phyloP scores from a whole-genome alignment of 2,329 filamentous ascomycete species.

The Fusarium equiseti region DNA sequence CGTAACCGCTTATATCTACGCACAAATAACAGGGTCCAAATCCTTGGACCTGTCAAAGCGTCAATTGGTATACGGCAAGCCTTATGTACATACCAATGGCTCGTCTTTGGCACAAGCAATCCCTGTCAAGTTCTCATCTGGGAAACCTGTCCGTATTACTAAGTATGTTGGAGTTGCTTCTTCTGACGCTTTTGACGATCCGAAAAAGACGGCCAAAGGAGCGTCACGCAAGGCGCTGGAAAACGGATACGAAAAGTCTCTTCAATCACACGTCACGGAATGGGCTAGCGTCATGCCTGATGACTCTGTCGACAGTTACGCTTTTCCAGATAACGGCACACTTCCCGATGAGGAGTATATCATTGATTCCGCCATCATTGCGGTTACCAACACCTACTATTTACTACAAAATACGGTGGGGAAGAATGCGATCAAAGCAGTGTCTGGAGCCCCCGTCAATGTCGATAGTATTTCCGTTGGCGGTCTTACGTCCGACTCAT shows the following conservation, averaged over 20 bases:
- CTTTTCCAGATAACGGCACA: not conserved
- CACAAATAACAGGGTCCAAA: not conserved
- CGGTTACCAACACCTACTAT: slow-evolving; percentile 1
- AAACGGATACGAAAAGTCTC: not conserved
- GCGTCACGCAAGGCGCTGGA: not conserved
- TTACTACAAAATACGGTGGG: slow-evolving; percentile 3
- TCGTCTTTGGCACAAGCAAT: slow-evolving; percentile 1
- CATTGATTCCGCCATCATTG: slow-evolving; percentile 3
- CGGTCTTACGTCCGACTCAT: slow-evolving; percentile 8
- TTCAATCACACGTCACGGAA: not conserved
- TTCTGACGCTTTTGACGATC: slow-evolving; percentile 2
- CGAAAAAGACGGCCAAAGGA: not conserved
- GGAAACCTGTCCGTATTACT: not conserved
- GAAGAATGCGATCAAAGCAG: slow-evolving; percentile 1
- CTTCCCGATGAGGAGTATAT: slow-evolving; percentile 2
- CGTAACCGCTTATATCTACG: not conserved
- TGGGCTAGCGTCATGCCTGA: not conserved
- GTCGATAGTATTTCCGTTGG: slow-evolving; percentile 3
- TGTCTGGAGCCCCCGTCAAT: not conserved
- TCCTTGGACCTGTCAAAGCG: not conserved
- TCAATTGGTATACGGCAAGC: not conserved
- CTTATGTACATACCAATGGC: not conserved
- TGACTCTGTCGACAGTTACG: slow-evolving; percentile 11
- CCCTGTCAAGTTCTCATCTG: not conserved
- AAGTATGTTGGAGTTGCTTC: slow-evolving; percentile 3